Conservation (phyloP, 2,329 filamentous ascomycete genomes). For the Monilinia fructigena region DNA sequence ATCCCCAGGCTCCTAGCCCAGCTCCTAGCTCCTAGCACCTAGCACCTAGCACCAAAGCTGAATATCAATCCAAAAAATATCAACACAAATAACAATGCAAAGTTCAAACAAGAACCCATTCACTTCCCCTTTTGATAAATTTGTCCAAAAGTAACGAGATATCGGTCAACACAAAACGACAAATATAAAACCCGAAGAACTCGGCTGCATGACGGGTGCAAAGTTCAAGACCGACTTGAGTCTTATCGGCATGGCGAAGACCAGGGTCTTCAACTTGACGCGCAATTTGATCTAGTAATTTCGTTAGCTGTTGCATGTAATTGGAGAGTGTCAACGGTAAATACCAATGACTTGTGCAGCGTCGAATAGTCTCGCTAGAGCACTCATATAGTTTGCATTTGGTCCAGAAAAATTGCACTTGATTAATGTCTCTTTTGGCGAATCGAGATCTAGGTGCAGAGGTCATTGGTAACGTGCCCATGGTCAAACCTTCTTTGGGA, state of each 20-base stretch:
- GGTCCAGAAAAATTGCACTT: conserved; percentile 74
- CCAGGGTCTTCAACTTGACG: conserved; percentile 95
- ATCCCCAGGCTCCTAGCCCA: not conserved
- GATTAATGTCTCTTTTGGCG: conserved; percentile 67
- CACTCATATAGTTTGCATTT: conserved; percentile 86
- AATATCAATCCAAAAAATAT: conserved; percentile 15
- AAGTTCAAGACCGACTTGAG: conserved; percentile 91
- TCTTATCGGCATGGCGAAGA: conserved; percentile 85
- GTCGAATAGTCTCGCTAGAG: conserved; percentile 87
- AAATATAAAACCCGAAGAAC: conserved; percentile 97
- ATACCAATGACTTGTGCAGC: conserved; percentile 89
- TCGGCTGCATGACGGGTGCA: conserved; percentile 91
- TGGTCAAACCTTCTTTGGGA: conserved; percentile 60
- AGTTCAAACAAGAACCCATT: conserved; percentile 70
- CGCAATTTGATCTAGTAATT: conserved; percentile 77
- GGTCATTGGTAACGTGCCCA: conserved; percentile 77
- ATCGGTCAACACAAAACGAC: conserved; percentile 89
- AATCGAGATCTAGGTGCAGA: conserved; percentile 62
- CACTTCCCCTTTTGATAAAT: conserved; percentile 91
- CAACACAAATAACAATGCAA: not conserved
- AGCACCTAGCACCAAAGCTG: not conserved
- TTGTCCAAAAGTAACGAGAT: conserved; percentile 86
- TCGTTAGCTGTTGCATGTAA: conserved; percentile 34
- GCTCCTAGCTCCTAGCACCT: not conserved
- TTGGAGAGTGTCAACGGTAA: conserved; percentile 38